Conservation (phyloP, 305 asterid genomes). For the Coffea humblotiana region DNA sequence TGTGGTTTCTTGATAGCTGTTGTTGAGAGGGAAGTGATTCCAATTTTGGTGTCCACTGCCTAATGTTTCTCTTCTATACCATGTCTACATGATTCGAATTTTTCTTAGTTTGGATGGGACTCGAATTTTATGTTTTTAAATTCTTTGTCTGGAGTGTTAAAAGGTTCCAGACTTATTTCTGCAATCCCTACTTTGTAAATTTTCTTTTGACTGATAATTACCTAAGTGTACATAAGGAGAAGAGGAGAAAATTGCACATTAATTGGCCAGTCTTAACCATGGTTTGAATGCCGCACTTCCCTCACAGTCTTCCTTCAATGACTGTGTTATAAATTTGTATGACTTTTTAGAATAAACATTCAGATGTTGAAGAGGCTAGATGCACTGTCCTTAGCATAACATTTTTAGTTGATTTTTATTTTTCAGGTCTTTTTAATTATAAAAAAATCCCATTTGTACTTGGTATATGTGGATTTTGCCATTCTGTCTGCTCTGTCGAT, state of each 20-base stretch:
- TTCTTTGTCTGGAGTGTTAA: not conserved
- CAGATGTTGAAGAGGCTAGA: not conserved
- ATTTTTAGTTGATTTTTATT: not conserved
- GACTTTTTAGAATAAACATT: not conserved
- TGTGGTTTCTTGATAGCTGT: not conserved
- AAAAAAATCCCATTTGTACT: not conserved
- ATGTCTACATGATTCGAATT: not conserved
- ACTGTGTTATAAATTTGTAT: not conserved
- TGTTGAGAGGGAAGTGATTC: not conserved
- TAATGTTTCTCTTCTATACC: not conserved
- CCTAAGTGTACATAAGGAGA: too few species aligned
- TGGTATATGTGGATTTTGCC: not conserved
- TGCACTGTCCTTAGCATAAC: not conserved
- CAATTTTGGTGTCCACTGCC: not conserved
- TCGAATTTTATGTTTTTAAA: not conserved
- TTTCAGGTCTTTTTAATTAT: not conserved
- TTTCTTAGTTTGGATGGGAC: constrained; percentile 1
- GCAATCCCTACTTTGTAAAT: not conserved
- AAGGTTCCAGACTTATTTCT: not conserved
- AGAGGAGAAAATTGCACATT: too few species aligned
- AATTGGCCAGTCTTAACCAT: not conserved
- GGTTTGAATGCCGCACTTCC: not conserved
- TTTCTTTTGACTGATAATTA: not conserved
- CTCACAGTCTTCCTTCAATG: not conserved
- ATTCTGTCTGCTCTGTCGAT: not conserved